Percentiles rank a stretch among this genome's conserved stretches.
These are phyloP conservation scores for Cordyceps tenuipes DNA, from an alignment of 2,329 filamentous ascomycete species.

Conservation along the genomic window DNA sequence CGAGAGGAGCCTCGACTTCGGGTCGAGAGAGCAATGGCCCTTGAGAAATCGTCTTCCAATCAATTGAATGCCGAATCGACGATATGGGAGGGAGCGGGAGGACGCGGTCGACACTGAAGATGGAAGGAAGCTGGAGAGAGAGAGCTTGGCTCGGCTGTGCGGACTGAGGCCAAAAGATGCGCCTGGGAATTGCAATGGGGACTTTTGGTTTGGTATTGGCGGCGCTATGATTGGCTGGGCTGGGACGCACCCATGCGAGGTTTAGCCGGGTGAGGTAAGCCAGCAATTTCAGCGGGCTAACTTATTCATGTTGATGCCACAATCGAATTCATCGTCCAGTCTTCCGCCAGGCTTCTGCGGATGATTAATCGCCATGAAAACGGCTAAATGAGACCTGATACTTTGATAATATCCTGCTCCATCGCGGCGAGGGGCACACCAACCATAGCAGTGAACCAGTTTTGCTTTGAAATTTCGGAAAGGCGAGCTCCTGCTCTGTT, in stretches of 20 bases:
- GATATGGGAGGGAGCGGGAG: not conserved
- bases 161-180: slow-evolving; percentile 10
- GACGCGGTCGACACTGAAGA: not conserved
- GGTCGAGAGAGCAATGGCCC: not conserved
- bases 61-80: slow-evolving; percentile 7
- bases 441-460: too few species aligned
- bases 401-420: too few species aligned
- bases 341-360: too few species aligned
- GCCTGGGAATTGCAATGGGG: slow-evolving; percentile 9
- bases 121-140: not conserved
- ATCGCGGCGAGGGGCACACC: too few species aligned
- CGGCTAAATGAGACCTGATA: too few species aligned
- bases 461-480: too few species aligned
- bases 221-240: slow-evolving; percentile 12
- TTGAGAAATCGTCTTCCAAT: not conserved
- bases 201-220: slow-evolving; percentile 9
- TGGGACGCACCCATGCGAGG: not conserved
- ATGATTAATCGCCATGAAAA: too few species aligned
- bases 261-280: slow-evolving; percentile 11
- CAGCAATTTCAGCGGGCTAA: too few species aligned
- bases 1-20: not conserved
- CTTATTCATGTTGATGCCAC: too few species aligned
- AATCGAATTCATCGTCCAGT: too few species aligned
- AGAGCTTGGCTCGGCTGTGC: not conserved
- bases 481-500: too few species aligned